phyloP scores from a whole-genome alignment of 2,329 filamentous ascomycete species.

The Cytospora mali region DNA sequence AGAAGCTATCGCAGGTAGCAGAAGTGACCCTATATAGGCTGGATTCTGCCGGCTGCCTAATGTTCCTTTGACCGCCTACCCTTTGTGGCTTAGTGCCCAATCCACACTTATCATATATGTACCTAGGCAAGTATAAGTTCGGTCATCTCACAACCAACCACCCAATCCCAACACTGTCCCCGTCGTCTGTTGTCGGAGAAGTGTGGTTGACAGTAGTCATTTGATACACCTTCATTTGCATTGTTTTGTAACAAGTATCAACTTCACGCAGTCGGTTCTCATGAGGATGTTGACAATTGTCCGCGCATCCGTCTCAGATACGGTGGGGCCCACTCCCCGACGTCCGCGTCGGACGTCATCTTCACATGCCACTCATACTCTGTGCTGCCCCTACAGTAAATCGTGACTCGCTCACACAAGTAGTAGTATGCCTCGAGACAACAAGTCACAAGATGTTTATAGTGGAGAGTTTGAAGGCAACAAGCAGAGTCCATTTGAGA shows the following conservation, averaged over 20 bases:
- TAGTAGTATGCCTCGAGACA: not conserved
- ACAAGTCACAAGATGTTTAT: no score
- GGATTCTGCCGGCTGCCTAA: no score
- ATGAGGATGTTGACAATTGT: not conserved
- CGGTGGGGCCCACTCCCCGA: not conserved
- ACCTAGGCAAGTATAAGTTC: not conserved
- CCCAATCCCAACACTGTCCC: not conserved
- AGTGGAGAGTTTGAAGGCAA: not conserved
- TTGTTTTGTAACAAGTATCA: not conserved
- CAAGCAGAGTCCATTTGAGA: not conserved
- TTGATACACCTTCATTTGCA: not conserved
- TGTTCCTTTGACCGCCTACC: no score
- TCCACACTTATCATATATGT: not conserved
- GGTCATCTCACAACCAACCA: not conserved
- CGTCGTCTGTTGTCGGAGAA: not conserved
- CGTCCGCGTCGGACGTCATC: constrained; percentile 13
- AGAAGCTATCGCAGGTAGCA: no score
- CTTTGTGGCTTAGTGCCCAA: no score
- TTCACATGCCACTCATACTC: constrained; percentile 14
- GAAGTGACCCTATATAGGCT: no score
- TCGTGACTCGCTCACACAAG: not conserved
- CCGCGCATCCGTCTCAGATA: not conserved
- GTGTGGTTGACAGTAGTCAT: not conserved
- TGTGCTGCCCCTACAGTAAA: not conserved
- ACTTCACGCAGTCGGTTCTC: not conserved